These are phyloP conservation scores for Pyropia yezoensis DNA, from an alignment of 23 red algal genomes.

Conservation along the genomic window DNA sequence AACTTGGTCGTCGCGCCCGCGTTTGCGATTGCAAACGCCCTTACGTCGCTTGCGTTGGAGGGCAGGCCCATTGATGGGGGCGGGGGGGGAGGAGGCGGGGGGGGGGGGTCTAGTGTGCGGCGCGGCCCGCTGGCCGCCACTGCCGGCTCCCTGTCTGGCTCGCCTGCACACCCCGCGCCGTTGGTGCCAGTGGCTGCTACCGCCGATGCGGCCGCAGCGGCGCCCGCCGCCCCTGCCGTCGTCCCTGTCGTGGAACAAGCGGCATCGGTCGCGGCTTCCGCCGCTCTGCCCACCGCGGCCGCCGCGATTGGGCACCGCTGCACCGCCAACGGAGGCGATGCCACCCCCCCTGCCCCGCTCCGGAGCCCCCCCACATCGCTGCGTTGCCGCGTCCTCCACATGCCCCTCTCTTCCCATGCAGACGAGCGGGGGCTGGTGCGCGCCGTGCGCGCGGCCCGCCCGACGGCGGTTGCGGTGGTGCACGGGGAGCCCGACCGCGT, in stretches of 20 bases:
- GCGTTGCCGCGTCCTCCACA: slow-evolving; percentile 33
- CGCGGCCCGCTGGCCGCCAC: not conserved
- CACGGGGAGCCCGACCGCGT: slow-evolving; percentile 39
- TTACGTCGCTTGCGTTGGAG: not conserved
- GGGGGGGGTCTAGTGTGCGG: not conserved
- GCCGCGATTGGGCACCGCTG: too few relatives aligned
- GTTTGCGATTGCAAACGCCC: slow-evolving; percentile 19
- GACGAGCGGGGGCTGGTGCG: slow-evolving; percentile 46
- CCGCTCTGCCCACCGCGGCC: too few relatives aligned
- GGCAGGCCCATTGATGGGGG: not conserved
- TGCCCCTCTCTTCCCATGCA: slow-evolving; percentile 24
- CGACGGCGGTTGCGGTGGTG: slow-evolving; percentile 35
- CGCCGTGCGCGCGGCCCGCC: slow-evolving; percentile 17
- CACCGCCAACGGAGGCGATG: too few relatives aligned
- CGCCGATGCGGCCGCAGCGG: too few relatives aligned
- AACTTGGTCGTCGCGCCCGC: slow-evolving; percentile 45
- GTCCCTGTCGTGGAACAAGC: too few relatives aligned
- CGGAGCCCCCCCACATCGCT: not conserved
- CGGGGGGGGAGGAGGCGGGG: too few relatives aligned
- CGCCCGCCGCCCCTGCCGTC: too few relatives aligned
- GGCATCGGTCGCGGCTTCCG: too few relatives aligned
- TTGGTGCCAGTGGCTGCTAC: not conserved
- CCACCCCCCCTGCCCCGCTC: too few relatives aligned
- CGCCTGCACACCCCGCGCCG: too few relatives aligned
- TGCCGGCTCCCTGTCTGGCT: too few relatives aligned